Evolutionary conservation across 192 early-diverging fungal species (phyloP).

Genomic region (Mortierella hygrophila): DNA sequence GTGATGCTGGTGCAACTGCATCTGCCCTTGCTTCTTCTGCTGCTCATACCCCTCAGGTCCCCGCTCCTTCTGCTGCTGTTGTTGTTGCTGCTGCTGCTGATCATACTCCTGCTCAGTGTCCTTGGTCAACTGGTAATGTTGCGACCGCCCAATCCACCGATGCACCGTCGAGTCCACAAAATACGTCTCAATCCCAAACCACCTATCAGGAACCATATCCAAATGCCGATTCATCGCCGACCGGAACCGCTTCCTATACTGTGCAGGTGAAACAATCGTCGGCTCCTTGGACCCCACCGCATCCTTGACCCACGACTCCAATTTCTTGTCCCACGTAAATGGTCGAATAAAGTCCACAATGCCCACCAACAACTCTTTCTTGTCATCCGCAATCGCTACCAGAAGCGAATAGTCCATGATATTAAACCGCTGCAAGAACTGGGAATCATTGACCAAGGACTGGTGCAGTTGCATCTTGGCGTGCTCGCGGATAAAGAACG

Average conservation of each 20-base stretch:
- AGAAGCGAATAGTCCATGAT: constrained; percentile 99
- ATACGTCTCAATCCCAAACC: constrained; percentile 40
- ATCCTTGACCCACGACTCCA: constrained; percentile 99
- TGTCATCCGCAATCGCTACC: constrained; percentile 91
- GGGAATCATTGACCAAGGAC: constrained; percentile 93
- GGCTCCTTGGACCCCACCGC: constrained; percentile 91
- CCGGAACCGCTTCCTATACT: constrained; percentile 94
- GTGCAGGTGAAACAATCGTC: constrained; percentile 95
- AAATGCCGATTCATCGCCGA: constrained; percentile 91
- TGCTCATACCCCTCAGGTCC: neutral
- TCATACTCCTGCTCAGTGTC: constrained; percentile 7
- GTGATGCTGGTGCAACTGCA: constrained; percentile 38
- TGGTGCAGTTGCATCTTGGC: constrained; percentile 87
- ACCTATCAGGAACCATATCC: constrained; percentile 54
- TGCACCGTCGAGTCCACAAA: constrained; percentile 20
- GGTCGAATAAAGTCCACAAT: constrained; percentile 99
- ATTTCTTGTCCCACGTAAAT: constrained; percentile 99
- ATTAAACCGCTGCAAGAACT: constrained; percentile 93
- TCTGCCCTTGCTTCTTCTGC: constrained; percentile 2
- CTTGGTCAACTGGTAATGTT: constrained; percentile 8
- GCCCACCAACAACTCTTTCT: constrained; percentile 93
- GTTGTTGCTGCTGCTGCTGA: constrained; percentile 6
- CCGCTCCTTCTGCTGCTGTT: constrained; percentile 12
- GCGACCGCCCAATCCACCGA: constrained; percentile 28
- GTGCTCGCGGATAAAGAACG: constrained; percentile 92